phyloP scores from a whole-genome alignment of 805 yeast genomes.

The Candida peoriensis region DNA sequence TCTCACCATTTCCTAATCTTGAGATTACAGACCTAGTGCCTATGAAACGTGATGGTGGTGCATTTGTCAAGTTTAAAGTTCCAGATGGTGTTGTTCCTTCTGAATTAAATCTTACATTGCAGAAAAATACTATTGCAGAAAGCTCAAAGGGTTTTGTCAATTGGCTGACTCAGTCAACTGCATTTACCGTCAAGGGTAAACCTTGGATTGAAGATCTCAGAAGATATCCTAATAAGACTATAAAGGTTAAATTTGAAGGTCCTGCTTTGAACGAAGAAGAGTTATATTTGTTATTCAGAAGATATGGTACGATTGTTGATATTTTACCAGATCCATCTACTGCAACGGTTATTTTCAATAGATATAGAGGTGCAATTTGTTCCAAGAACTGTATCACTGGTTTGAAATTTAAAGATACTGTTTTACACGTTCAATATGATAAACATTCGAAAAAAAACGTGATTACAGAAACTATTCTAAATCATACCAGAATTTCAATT shows the following conservation, averaged over 20 bases:
- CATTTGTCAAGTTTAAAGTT: conserved; percentile 71
- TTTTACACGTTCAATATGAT: conserved; percentile 70
- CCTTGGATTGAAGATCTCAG: conserved; percentile 97
- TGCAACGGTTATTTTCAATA: conserved; percentile 50
- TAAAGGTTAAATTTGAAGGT: conserved; percentile 74
- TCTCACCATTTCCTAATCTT: conserved; percentile 35
- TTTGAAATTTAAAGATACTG: conserved; percentile 53
- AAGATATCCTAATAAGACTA: conserved; percentile 59
- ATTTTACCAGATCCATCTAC: conserved; percentile 51
- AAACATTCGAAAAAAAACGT: conserved; percentile 48
- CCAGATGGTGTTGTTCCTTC: conserved; percentile 46
- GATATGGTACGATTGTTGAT: conserved; percentile 82
- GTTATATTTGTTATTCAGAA: conserved; percentile 71
- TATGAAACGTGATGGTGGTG: conserved; percentile 86
- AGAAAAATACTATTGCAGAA: conserved; percentile 38
- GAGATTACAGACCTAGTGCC: conserved; percentile 60
- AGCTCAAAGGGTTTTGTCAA: conserved; percentile 33
- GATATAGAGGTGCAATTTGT: conserved; percentile 64
- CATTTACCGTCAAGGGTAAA: conserved; percentile 75
- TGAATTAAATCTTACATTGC: conserved; percentile 49
- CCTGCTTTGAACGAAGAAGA: conserved; percentile 74
- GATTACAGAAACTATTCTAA: conserved; percentile 52
- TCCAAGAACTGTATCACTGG: conserved; percentile 93
- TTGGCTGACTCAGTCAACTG: conserved; percentile 46
- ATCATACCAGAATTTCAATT: conserved; percentile 77